Percentiles rank a stretch among this genome's conserved stretches.
phyloP scores from a whole-genome alignment of 2,329 filamentous ascomycete genomes.

The Exophiala phaeomuriformis region DNA sequence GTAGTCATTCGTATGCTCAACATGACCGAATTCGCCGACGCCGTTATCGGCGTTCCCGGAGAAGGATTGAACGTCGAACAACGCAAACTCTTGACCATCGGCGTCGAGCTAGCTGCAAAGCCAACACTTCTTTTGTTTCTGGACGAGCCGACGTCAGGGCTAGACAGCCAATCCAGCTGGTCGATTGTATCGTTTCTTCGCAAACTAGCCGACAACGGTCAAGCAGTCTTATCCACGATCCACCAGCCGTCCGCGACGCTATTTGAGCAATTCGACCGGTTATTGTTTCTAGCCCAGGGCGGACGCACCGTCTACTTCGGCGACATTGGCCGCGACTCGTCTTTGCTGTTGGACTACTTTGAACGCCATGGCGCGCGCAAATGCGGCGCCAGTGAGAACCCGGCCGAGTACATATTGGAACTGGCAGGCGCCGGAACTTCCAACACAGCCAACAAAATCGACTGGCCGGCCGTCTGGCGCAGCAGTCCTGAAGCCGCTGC shows the following conservation, averaged over 20 bases:
- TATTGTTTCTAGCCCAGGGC: conserved; percentile 68
- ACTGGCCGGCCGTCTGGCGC: conserved; percentile 58
- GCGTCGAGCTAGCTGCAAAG: conserved; percentile 71
- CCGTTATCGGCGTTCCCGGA: conserved; percentile 79
- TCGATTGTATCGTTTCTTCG: conserved; percentile 56
- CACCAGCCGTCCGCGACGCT: conserved; percentile 50
- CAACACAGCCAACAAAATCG: conserved; percentile 31
- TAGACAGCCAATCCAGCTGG: conserved; percentile 58
- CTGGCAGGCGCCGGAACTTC: conserved; percentile 40
- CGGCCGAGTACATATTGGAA: conserved; percentile 65
- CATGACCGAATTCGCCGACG: conserved; percentile 84
- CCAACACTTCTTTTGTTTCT: conserved; percentile 60
- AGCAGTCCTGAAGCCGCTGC: conserved; percentile 47
- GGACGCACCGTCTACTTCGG: conserved; percentile 75
- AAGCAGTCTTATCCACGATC: conserved; percentile 51
- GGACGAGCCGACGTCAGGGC: conserved; percentile 54
- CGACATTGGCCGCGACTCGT: conserved; percentile 61
- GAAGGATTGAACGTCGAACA: conserved; percentile 60
- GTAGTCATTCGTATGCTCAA: conserved; percentile 75
- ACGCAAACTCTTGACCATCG: conserved; percentile 75
- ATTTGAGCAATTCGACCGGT: conserved; percentile 57
- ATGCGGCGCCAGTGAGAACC: conserved; percentile 58
- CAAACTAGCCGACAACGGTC: conserved; percentile 49
- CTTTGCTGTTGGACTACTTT: conserved; percentile 63
- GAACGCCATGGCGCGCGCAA: conserved; percentile 59